These are phyloP conservation scores for Phytophthora aleatoria DNA, from an alignment of 352 stramenopile genomes.

Conservation along the genomic window DNA sequence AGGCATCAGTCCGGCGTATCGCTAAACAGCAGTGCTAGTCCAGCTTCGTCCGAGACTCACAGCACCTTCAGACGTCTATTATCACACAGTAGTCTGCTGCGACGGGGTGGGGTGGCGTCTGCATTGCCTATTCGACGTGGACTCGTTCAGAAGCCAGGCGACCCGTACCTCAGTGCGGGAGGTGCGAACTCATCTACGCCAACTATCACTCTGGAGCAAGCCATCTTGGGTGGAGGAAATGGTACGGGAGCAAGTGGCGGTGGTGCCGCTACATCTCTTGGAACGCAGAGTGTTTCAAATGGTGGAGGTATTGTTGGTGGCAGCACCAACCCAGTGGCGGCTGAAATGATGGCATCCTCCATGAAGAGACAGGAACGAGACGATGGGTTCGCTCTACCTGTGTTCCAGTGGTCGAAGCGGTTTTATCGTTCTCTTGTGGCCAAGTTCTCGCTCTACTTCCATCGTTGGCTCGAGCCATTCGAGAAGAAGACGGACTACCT, in stretches of 20 bases:
- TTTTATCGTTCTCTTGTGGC: constrained; percentile 86
- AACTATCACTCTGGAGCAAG: constrained; percentile 70
- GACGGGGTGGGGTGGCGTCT: constrained; percentile 42
- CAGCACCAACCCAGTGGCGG: constrained; percentile 57
- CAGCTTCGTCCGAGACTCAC: constrained; percentile 34
- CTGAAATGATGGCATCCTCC: constrained; percentile 82
- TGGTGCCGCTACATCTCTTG: constrained; percentile 26
- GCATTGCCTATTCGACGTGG: constrained; percentile 44
- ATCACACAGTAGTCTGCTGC: constrained; percentile 65
- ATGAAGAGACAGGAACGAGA: constrained; percentile 78
- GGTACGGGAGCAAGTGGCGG: constrained; percentile 22
- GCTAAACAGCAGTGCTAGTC: constrained; percentile 44
- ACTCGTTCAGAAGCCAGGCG: constrained; percentile 47
- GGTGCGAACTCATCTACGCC: constrained; percentile 35
- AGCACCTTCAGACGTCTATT: constrained; percentile 69
- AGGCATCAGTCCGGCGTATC: constrained; percentile 39
- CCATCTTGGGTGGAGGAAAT: constrained; percentile 57
- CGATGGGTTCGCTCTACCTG: constrained; percentile 76
- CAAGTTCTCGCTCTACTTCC: constrained; percentile 87
- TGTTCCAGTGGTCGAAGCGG: constrained; percentile 83
- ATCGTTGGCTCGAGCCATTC: constrained; percentile 74
- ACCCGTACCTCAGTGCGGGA: constrained; percentile 49
- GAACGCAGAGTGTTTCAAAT: constrained; percentile 27
- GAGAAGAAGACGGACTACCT: constrained; percentile 69
- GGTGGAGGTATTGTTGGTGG: constrained; percentile 34